Conservation (phyloP, 2,329 filamentous ascomycete genomes). For the Ophiostoma tasmaniense region DNA sequence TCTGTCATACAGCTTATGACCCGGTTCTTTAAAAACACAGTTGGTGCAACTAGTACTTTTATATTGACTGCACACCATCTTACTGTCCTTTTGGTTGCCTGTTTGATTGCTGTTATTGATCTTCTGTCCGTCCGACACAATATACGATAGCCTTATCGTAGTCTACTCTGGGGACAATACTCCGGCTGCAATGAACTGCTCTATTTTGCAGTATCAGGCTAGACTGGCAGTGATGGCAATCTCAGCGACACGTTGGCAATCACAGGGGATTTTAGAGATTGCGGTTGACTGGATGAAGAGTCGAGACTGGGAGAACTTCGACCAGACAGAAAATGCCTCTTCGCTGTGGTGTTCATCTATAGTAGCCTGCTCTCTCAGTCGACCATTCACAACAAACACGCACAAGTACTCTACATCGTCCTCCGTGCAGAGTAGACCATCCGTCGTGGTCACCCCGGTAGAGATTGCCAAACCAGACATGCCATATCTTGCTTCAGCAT, state of each 20-base stretch:
- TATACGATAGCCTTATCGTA: neutral
- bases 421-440: too few relatives aligned
- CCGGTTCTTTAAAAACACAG: neutral
- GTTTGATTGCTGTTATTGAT: neutral
- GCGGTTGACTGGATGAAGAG: neutral
- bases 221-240: neutral
- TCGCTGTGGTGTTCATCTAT: neutral
- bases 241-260: neutral
- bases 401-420: too few relatives aligned
- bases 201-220: neutral
- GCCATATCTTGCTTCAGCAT: neutral
- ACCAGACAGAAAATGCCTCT: constrained; percentile 1
- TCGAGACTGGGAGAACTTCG: too few relatives aligned
- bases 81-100: neutral
- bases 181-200: neutral
- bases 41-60: neutral
- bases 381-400: neutral
- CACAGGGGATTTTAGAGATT: neutral
- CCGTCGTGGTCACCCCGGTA: too few relatives aligned
- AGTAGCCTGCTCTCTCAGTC: neutral
- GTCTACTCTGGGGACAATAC: neutral
- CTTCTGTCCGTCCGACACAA: neutral
- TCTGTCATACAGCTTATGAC: neutral
- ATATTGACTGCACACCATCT: neutral
- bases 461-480: neutral